These are phyloP conservation scores for Colletotrichum sp. DNA, from an alignment of 2,329 filamentous ascomycete genomes.

Conservation along the genomic window DNA sequence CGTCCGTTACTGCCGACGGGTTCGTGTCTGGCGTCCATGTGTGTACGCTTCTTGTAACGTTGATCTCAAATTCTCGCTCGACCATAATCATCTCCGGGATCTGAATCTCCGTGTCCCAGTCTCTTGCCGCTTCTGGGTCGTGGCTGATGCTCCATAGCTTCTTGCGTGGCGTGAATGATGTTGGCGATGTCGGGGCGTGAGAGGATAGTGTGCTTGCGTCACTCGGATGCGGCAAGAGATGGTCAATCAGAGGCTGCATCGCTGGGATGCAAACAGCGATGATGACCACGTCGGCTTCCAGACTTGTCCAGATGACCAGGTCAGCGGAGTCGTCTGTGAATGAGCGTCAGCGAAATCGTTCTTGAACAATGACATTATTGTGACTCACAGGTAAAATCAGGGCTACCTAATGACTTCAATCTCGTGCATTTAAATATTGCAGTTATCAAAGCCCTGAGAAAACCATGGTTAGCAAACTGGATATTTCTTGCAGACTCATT, in stretches of 20 bases:
- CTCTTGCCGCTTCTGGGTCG: not conserved
- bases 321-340: not conserved
- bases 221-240: not conserved
- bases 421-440: conserved; percentile 39
- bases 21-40: not conserved
- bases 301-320: conserved; percentile 20
- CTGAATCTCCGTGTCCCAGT: not conserved
- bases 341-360: not conserved
- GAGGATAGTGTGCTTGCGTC: not conserved
- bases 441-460: conserved; percentile 24
- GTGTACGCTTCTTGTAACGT: not conserved
- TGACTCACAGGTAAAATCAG: conserved; percentile 29
- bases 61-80: conserved; percentile 1
- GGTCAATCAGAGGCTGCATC: conserved; percentile 30
- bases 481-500: rapidly evolving
- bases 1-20: not conserved
- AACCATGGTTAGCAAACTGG: too few relatives aligned
- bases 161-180: not conserved
- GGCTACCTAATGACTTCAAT: conserved; percentile 31
- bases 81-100: conserved; percentile 5
- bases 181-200: not conserved
- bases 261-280: conserved; percentile 38
- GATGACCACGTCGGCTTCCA: conserved; percentile 37
- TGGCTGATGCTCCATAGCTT: not conserved
- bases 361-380: not conserved